These are phyloP conservation scores for Paraphaeosphaeria sporulosa DNA, from an alignment of 2,329 filamentous ascomycete genomes.

Conservation along the genomic window DNA sequence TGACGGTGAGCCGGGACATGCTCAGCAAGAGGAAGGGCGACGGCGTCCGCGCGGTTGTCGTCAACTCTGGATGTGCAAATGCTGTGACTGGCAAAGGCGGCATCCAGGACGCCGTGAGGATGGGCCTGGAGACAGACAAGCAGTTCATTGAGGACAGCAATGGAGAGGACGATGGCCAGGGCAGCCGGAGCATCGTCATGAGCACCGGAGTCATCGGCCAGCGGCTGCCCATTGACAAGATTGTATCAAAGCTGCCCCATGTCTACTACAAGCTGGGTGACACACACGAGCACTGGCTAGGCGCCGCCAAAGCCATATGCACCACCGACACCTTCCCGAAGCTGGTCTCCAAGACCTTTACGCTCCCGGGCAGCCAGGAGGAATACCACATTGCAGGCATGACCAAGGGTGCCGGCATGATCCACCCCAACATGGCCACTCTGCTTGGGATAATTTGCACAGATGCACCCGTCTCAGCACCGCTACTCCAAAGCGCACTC, in stretches of 20 bases:
- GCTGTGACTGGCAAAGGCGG: conserved; percentile 93
- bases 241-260: conserved; percentile 79
- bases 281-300: conserved; percentile 85
- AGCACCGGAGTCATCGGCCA: conserved; percentile 98
- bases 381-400: conserved; percentile 90
- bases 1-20: conserved; percentile 81
- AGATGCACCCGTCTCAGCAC: conserved; percentile 79
- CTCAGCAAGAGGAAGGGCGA: conserved; percentile 70
- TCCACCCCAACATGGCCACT: conserved; percentile 98
- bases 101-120: conserved; percentile 83
- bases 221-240: conserved; percentile 89
- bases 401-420: conserved; percentile 99
- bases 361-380: conserved; percentile 78
- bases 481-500: conserved; percentile 73
- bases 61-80: conserved; percentile 97
- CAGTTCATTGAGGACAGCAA: conserved; percentile 55
- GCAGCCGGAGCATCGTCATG: conserved; percentile 85
- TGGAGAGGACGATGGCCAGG: conserved; percentile 52
- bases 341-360: conserved; percentile 84
- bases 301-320: conserved; percentile 88
- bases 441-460: conserved; percentile 91
- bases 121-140: conserved; percentile 81
- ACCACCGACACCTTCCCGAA: conserved; percentile 99
- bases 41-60: conserved; percentile 80
- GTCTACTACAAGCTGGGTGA: conserved; percentile 75